Percentiles rank a stretch among this genome's conserved stretches.
phyloP scores from a whole-genome alignment of 179 eudicot genomes.

The Patellifolia procumbens region DNA sequence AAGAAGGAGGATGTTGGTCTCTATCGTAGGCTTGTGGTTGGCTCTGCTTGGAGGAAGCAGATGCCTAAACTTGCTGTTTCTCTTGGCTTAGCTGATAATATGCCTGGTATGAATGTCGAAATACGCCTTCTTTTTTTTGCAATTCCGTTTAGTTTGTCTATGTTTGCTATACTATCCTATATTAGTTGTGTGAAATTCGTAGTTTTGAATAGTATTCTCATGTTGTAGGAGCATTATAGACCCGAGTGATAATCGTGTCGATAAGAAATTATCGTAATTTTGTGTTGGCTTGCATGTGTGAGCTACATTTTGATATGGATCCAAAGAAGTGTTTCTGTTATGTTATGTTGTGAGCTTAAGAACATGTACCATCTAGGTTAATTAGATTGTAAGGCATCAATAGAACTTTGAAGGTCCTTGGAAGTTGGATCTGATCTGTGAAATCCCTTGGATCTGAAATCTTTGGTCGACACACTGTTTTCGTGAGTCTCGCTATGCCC shows the following conservation, averaged over 20 bases:
- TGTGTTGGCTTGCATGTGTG: neutral
- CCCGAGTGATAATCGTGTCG: neutral
- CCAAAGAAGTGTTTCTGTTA: neutral
- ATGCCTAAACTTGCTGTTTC: conserved; percentile 98
- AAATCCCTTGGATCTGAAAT: neutral
- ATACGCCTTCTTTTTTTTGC: neutral
- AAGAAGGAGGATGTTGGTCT: conserved; percentile 74
- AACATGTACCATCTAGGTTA: neutral
- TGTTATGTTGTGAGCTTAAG: neutral
- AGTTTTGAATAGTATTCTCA: neutral
- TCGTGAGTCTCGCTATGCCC: neutral
- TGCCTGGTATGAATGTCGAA: conserved; percentile 94
- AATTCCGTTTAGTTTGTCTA: neutral
- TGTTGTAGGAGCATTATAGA: neutral
- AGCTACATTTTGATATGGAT: neutral
- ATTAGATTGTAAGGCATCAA: neutral
- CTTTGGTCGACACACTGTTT: too few species aligned
- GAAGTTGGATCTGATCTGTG: too few species aligned
- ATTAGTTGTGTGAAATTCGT: neutral
- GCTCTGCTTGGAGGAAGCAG: conserved; percentile 98
- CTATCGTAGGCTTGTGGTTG: conserved; percentile 89
- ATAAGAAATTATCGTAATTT: too few species aligned
- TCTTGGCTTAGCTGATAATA: conserved; percentile 78
- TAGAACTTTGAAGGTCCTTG: neutral
- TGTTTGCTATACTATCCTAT: neutral